Evolutionary conservation across 164 flowering plant genomes (phyloP), one percentile per base, ranked within the genome.

Genomic region (Kalanchoe fedtschenkoi): DNA sequence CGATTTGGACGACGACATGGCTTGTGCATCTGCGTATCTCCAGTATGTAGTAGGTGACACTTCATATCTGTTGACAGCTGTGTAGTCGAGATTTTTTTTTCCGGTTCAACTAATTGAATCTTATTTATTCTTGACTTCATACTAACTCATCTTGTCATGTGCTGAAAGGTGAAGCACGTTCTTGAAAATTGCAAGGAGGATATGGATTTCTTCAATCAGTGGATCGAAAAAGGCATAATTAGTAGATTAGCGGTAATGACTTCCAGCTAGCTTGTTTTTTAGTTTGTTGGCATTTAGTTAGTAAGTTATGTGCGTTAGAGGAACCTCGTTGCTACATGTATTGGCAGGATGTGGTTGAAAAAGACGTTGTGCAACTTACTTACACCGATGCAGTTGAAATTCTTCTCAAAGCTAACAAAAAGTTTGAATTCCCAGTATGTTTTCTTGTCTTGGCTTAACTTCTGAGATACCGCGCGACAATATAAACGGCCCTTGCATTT

Each of bases 21-120:
- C 97, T 60, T 91, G 96, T 80, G 99, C 99, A 68, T 81, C 97
- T 78, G 96, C 97, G 66, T 95, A 87, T 86, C 99, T 95, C 89
- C 96, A 91, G 95, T 95, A 91, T 74, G 97, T 95, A 72, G 99
- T 95, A 90, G 78, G 97, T 90, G 78, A 68, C 82, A 71, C 62
- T 73, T 68, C 81, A 70, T 68, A 71, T 74, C 80, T 73, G 6
- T 62, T 63, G 22, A 70, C 17, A 38, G 38, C 15, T 28, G 13
- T 32, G 10, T 61, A n/a, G 54, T 3, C 26, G n/a, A n/a, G n/a
- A n/a, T n/a, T n/a, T n/a, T n/a, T n/a, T n/a, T n/a, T n/a, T n/a
- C n/a, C n/a, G n/a, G n/a, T n/a, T n/a, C 11, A 21, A 44, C 9
- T 9, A 44, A 2, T 9, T 37, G 19, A 29, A 51, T 3, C 28